Base-by-base conservation (phyloP, 176 grass and related monocot genomes). In the Poa annua region DNA sequence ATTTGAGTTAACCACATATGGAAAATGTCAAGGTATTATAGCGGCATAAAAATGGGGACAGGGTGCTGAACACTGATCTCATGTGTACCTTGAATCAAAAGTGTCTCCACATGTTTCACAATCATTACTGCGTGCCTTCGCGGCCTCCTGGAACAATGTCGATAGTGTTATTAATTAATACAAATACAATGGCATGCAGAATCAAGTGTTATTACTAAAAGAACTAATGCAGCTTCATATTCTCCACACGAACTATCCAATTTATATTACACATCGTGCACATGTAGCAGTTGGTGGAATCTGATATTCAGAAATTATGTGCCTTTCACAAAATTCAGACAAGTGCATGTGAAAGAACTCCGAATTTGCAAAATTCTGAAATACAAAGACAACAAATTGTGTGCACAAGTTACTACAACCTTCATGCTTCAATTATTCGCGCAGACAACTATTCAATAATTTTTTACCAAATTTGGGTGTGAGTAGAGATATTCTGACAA, bases 1-100 rank as follows among this genome's bases (percentile, higher is more conserved):
- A 86, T 79, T 55, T 67, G 54, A 79, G 41, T 24, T 39, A 81
- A 69, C 75, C 48, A 66, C 33, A 55, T 11, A 25, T 44, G 38
- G 15, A 8, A 51, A 85, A 48, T 57, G 38, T 49, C 2, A 79
- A 38, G 15, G 62, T 81, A 41, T 10, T 22, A 62, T 20, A 12
- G 16, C 19, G 65, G 13, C 21, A 24, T 51, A 76, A 24, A 33
- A 14, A 48, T 78, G 63, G 17, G 74, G 51, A 10, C 29, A 83
- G 16, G 14, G 15, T 66, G 4, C 4, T 55, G 12, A 48, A 74
- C 20, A 21, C 21, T 16, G 39, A 86, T 29, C 42, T 19, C 56
- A 68, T 69, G 63, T 42, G 54, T 86, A 99, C 96, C 96, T 99
- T 84, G 96, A 90, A 7, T 95, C 91, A 52, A 96, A 99, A 81